Percentiles rank a stretch among this genome's conserved stretches.
Evolutionary conservation across 1,284 basidiomycete species (phyloP).

Genomic region (Sphaerobolus stellatus): DNA sequence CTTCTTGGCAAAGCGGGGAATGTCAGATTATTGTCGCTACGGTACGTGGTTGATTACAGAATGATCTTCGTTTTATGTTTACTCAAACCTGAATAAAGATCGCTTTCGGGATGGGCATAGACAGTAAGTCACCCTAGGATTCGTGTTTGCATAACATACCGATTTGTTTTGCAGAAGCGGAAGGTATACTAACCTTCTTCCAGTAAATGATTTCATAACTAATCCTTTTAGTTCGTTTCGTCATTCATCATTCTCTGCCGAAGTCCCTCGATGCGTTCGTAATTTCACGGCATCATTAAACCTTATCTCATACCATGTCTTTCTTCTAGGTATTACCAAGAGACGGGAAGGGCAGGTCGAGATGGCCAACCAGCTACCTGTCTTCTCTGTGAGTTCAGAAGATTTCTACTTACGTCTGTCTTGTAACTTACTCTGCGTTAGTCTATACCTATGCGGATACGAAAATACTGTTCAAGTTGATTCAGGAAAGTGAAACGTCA

Average conservation of each 20-base stretch:
- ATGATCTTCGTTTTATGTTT: conserved; percentile 4
- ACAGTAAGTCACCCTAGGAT: conserved; percentile 51
- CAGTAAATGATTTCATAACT: conserved; percentile 4
- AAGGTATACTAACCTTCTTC: conserved; percentile 1
- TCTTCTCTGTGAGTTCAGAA: conserved; percentile 47
- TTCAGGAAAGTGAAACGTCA: conserved; percentile 38
- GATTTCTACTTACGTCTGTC: background rate
- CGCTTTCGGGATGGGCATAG: conserved; percentile 98
- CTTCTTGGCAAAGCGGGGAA: conserved; percentile 73
- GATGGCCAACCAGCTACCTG: conserved; percentile 69
- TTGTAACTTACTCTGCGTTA: conserved; percentile 24
- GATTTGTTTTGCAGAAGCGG: conserved; percentile 6
- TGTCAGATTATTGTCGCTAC: conserved; percentile 91
- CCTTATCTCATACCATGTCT: conserved; percentile 10
- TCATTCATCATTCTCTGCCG: conserved; percentile 75
- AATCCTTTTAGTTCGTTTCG: conserved; percentile 59
- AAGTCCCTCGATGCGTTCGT: conserved; percentile 62
- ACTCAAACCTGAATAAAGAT: conserved; percentile 58
- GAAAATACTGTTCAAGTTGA: conserved; percentile 48
- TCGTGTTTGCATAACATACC: background rate
- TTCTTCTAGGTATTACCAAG: conserved; percentile 68
- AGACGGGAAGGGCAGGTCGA: conserved; percentile 82
- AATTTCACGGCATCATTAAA: background rate
- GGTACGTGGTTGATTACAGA: conserved; percentile 36
- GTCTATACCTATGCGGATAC: conserved; percentile 60